Evolutionary conservation across 1,284 basidiomycete genomes (phyloP).

Genomic region (Ustilago lituana): DNA sequence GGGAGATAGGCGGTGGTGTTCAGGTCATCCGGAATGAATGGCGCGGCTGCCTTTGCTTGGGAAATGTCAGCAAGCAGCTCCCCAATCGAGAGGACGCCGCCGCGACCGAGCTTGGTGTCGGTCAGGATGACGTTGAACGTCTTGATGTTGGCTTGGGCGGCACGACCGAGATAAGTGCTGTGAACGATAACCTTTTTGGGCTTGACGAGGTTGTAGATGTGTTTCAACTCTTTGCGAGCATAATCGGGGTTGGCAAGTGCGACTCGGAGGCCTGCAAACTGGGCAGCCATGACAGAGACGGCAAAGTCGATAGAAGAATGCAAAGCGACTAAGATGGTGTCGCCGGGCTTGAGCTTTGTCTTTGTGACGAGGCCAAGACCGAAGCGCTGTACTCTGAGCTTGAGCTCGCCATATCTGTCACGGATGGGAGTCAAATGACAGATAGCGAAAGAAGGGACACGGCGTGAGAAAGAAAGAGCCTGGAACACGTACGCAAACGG

Average conservation of each 20-base stretch:
- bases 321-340: constrained; percentile 34
- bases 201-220: constrained; percentile 31
- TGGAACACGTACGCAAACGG: too few species aligned
- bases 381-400: constrained; percentile 32
- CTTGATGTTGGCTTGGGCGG: constrained; percentile 21
- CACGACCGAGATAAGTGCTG: constrained; percentile 18
- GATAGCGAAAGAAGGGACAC: not conserved
- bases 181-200: constrained; percentile 43
- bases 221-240: constrained; percentile 33
- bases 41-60: constrained; percentile 2
- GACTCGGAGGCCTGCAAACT: constrained; percentile 42
- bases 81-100: constrained; percentile 20
- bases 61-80: constrained; percentile 18
- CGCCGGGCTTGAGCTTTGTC: constrained; percentile 41
- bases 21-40: constrained; percentile 12
- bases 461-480: not conserved
- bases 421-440: too few species aligned
- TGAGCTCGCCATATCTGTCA: constrained; percentile 41
- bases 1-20: constrained; percentile 34
- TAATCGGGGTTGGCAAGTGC: constrained; percentile 49
- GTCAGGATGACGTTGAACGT: constrained; percentile 29
- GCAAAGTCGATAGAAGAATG: constrained; percentile 47
- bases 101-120: constrained; percentile 19
- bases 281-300: constrained; percentile 37
- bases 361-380: constrained; percentile 42